Percentiles rank a stretch among this genome's conserved stretches.
phyloP scores from a whole-genome alignment of 257 asterid genomes.

The Nicotiana knightiana region DNA sequence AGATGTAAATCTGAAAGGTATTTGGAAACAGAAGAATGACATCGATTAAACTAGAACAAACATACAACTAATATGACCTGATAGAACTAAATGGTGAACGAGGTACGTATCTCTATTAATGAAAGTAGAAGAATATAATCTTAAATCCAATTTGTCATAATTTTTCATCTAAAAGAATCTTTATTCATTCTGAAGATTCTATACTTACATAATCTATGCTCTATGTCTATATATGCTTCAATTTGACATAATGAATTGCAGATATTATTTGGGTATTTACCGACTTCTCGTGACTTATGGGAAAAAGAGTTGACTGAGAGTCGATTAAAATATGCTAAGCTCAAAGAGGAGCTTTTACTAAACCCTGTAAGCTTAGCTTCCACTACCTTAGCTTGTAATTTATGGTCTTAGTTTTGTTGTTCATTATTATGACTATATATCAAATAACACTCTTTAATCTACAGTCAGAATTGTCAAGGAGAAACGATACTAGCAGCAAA shows the following conservation, averaged over 20 bases:
- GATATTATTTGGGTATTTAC: constrained; percentile 22
- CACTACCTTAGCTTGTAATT: not conserved
- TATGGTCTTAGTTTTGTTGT: not conserved
- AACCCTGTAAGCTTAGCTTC: constrained; percentile 15
- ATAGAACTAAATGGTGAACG: not conserved
- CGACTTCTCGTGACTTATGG: constrained; percentile 16
- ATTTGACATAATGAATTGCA: not conserved
- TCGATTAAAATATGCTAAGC: constrained; percentile 13
- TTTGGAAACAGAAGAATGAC: not conserved
- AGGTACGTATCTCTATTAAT: too few species aligned
- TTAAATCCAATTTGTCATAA: not conserved
- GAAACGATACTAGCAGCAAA: not conserved
- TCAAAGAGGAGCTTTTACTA: constrained; percentile 14
- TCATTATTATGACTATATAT: not conserved
- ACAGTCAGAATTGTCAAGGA: constrained; percentile 16
- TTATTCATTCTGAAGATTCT: not conserved
- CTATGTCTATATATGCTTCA: too few species aligned
- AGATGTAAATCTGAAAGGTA: too few species aligned
- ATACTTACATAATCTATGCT: too few species aligned
- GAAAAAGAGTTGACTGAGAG: constrained; percentile 19
- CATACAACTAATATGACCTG: not conserved
- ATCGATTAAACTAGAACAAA: not conserved
- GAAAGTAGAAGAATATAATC: not conserved
- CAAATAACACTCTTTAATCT: constrained; percentile 1
- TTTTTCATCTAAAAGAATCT: not conserved